Base-by-base conservation (phyloP, 768 basidiomycete species). In the Gymnopilus dilepis region DNA sequence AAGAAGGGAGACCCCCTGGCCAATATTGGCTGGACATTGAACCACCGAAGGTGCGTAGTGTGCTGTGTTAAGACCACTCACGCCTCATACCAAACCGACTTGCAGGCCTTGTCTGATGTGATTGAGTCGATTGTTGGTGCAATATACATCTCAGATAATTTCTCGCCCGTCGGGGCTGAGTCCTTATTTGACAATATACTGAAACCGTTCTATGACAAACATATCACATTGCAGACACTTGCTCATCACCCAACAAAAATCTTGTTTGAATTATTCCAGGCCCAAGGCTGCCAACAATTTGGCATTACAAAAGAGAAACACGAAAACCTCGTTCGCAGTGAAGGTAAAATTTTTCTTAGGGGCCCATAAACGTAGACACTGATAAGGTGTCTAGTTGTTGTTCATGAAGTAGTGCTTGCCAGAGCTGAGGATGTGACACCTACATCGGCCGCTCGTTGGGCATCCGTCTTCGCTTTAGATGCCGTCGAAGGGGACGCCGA, bases 91-190 rank as follows among this genome's bases (percentile, higher is more conserved):
- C 45, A 58, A 50, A 21, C 24, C 24, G 12, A n/a, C 65, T 37
- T 60, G 19, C 69, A 94, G 93, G 83, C 81, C 8, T 79, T 95
- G 19, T 90, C 91, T 7, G 92, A 94, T 72, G 80, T 94, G 26
- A 81, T 95, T 21, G 93, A 95, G 73, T 88, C 92, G 2, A 79
- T 91, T 40, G 78, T 92, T 34, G 94, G 92, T 8, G 93, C 91
- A 9, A 76, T 93, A 52, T 92, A 88, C 74, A 83, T 95, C 63
- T 90, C 87, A 21, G 92, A 94, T 70, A 79, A 83, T 57, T 91
- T 88, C 73, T 82, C 84, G 17, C 82, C 82, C 24, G 74, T 77
- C 54, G 90, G 90, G 4, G 81, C 82, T 24, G 83, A 90, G 67
- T 75, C 76, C 0, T 79, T 95, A 67, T 95, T 90, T 74, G 81